phyloP scores from a whole-genome alignment of 495 filamentous ascomycete species.

The Aspergillus diversus region DNA sequence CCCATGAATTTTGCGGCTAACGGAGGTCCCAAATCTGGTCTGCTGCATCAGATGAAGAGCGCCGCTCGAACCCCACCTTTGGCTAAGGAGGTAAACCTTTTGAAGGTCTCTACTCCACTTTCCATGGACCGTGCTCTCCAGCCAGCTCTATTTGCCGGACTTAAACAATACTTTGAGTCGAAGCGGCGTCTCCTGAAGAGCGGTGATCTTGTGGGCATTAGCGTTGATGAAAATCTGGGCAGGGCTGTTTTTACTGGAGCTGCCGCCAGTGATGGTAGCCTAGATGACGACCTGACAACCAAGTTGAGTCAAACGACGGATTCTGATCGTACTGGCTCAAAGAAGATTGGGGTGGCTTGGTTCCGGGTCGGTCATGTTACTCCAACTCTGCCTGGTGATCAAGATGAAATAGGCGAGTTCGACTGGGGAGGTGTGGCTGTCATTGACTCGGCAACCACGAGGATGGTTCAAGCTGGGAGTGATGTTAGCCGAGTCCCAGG shows the following conservation, averaged over 20 bases:
- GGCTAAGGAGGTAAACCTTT: conserved; percentile 88
- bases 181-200: conserved; percentile 76
- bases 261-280: conserved; percentile 57
- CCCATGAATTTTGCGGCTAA: conserved; percentile 56
- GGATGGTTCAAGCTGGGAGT: conserved; percentile 85
- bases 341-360: conserved; percentile 75
- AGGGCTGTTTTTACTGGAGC: conserved; percentile 69
- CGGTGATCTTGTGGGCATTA: conserved; percentile 85
- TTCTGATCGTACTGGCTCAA: conserved; percentile 29
- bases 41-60: conserved; percentile 49
- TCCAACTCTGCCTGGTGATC: conserved; percentile 56
- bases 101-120: conserved; percentile 85
- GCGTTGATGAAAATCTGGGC: conserved; percentile 81
- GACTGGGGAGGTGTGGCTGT: conserved; percentile 82
- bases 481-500: conserved; percentile 77
- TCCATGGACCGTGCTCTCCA: conserved; percentile 84
- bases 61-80: conserved; percentile 70
- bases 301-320: conserved; percentile 43
- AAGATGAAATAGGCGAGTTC: conserved; percentile 61
- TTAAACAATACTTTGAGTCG: conserved; percentile 85
- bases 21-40: conserved; percentile 37
- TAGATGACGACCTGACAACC: conserved; percentile 65
- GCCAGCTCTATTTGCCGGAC: conserved; percentile 75
- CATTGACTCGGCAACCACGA: conserved; percentile 80
- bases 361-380: conserved; percentile 80